These are phyloP conservation scores for Coemansia sp. DNA, from an alignment of 192 early-diverging fungal genomes.

Conservation along the genomic window DNA sequence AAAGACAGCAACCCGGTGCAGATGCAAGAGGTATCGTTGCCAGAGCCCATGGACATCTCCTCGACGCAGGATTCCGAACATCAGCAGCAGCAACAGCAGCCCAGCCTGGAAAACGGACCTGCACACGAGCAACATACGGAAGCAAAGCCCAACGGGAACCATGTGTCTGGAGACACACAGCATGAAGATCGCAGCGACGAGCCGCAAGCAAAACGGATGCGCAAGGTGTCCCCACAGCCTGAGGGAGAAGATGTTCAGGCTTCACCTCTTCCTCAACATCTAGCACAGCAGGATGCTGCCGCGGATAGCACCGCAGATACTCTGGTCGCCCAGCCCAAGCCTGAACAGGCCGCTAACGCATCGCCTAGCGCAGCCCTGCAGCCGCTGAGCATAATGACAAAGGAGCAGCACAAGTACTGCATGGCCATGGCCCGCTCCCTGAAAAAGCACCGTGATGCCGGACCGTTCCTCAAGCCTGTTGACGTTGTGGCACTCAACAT, in stretches of 20 bases:
- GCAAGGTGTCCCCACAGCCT: conserved; percentile 14
- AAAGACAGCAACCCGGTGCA: not conserved
- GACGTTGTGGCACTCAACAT: conserved; percentile 76
- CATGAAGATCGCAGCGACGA: conserved; percentile 7
- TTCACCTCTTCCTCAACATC: not conserved
- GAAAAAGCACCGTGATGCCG: conserved; percentile 79
- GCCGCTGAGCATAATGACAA: conserved; percentile 57
- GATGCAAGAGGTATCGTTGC: not conserved
- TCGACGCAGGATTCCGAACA: not conserved
- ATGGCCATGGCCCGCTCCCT: conserved; percentile 69
- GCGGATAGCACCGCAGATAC: not conserved
- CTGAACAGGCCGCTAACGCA: not conserved
- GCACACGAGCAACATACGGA: not conserved
- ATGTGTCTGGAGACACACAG: not conserved
- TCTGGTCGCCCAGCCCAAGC: not conserved
- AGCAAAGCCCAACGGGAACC: conserved; percentile 14
- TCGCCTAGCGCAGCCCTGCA: not conserved
- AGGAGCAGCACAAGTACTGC: conserved; percentile 85
- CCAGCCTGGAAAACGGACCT: not conserved
- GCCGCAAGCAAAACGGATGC: conserved; percentile 39
- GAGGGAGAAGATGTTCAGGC: conserved; percentile 1
- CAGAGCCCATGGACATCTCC: not conserved
- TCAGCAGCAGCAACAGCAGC: conserved; percentile 5
- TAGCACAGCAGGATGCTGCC: not conserved
- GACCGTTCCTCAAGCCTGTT: conserved; percentile 83